Evolutionary conservation across 352 stramenopile genomes (phyloP).

Genomic region (Phytophthora cactorum): DNA sequence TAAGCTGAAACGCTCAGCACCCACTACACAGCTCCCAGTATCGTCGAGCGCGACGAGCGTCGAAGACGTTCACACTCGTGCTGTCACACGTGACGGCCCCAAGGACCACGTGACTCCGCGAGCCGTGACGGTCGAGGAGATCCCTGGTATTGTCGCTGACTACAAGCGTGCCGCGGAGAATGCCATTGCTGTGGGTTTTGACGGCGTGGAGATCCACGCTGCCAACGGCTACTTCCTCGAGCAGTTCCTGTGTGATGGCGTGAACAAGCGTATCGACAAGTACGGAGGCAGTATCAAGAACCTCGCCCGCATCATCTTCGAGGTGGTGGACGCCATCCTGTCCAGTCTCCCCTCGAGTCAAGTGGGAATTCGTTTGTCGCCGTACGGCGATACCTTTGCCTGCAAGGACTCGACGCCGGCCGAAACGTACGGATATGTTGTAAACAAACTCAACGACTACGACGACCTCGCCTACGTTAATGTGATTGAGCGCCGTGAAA

Average conservation of each 20-base stretch:
- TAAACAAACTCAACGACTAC: constrained; percentile 8
- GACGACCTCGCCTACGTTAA: constrained; percentile 6
- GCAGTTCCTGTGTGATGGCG: not conserved
- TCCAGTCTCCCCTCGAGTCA: constrained; percentile 7
- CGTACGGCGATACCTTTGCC: constrained; percentile 6
- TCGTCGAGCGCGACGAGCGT: not conserved
- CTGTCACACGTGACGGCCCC: not conserved
- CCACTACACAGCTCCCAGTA: not conserved
- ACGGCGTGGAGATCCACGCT: constrained; percentile 1
- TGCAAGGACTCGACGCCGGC: constrained; percentile 14
- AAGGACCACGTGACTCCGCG: constrained; percentile 1
- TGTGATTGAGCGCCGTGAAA: constrained; percentile 27
- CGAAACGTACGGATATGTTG: constrained; percentile 10
- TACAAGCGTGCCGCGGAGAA: not conserved
- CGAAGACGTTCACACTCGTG: not conserved
- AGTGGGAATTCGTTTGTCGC: constrained; percentile 4
- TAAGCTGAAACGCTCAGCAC: no score
- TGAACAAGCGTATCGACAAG: not conserved
- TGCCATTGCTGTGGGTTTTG: not conserved
- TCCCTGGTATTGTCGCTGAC: not conserved
- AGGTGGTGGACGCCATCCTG: constrained; percentile 5
- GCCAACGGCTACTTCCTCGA: not conserved
- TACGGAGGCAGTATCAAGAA: constrained; percentile 3
- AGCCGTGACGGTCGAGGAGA: no score
- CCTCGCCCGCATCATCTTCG: constrained; percentile 9